These are phyloP conservation scores for Antitrichia curtipendula DNA, from an alignment of 225 moss, liverwort and hornwort genomes.

Conservation along the genomic window DNA sequence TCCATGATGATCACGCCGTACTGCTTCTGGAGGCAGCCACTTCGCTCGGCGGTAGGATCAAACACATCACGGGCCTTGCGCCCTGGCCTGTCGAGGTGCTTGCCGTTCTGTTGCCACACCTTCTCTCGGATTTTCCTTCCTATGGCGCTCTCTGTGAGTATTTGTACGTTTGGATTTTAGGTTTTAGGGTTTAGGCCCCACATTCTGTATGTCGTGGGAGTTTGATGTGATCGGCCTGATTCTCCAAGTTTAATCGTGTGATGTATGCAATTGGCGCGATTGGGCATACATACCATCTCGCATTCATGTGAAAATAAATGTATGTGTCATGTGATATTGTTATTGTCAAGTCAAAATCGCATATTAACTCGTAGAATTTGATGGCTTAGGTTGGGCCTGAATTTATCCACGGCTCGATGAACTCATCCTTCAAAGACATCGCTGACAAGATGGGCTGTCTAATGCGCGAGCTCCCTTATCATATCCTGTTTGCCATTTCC, in stretches of 20 bases:
- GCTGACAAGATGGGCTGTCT: slow-evolving; percentile 78
- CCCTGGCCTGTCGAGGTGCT: slow-evolving; percentile 87
- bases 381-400: slow-evolving; percentile 63
- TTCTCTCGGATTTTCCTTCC: neutral
- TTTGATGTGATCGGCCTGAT: neutral
- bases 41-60: slow-evolving; percentile 59
- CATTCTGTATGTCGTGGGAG: neutral
- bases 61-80: slow-evolving; percentile 49
- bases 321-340: neutral
- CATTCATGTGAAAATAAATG: neutral
- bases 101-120: neutral
- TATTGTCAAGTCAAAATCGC: neutral
- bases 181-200: neutral
- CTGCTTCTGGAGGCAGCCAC: slow-evolving; percentile 60
- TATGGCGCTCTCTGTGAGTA: neutral
- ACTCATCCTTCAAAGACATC: slow-evolving; percentile 74
- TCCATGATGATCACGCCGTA: neutral
- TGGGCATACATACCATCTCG: neutral
- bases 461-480: slow-evolving; percentile 76
- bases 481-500: slow-evolving; percentile 48
- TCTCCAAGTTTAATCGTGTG: neutral
- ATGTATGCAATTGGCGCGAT: neutral
- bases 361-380: neutral
- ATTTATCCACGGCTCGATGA: slow-evolving; percentile 70
- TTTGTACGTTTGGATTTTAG: neutral